These are phyloP conservation scores for Eucalyptus pauciflora DNA, from an alignment of 345 rosid species.

Conservation along the genomic window DNA sequence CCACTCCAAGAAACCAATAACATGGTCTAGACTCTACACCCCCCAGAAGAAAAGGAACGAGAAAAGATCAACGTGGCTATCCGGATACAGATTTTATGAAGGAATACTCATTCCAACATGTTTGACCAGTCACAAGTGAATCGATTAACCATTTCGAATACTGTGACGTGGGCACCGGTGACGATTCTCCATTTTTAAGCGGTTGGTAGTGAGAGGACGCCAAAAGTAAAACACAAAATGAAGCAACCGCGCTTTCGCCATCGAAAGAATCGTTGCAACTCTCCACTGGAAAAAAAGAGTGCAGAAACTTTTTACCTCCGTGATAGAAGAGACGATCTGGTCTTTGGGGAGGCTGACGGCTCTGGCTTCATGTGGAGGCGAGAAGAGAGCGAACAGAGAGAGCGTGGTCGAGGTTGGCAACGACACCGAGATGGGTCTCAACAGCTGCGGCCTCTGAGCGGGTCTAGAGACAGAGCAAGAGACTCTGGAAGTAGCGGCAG, in stretches of 20 bases:
- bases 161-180: background rate
- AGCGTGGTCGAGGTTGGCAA: conserved; percentile 55
- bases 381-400: conserved; percentile 46
- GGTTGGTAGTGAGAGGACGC: background rate
- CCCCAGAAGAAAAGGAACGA: background rate
- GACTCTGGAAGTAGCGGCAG: conserved; percentile 10
- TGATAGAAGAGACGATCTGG: conserved; percentile 77
- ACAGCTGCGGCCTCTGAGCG: conserved; percentile 5
- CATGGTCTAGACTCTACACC: background rate
- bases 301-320: conserved; percentile 30
- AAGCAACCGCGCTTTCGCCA: background rate
- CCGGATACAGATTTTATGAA: background rate
- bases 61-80: background rate
- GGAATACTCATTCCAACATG: background rate
- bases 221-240: background rate
- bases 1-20: background rate
- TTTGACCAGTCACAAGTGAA: background rate
- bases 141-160: background rate
- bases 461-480: conserved; percentile 1
- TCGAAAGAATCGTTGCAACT: background rate
- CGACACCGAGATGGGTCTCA: conserved; percentile 27
- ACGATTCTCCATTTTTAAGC: background rate
- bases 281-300: background rate
- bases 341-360: conserved; percentile 64
- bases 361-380: conserved; percentile 52